A percentile compares a stretch with the other conserved stretches of the same genome.
Conservation (phyloP, 208 protist genomes). For the Zelonia costaricensis region DNA sequence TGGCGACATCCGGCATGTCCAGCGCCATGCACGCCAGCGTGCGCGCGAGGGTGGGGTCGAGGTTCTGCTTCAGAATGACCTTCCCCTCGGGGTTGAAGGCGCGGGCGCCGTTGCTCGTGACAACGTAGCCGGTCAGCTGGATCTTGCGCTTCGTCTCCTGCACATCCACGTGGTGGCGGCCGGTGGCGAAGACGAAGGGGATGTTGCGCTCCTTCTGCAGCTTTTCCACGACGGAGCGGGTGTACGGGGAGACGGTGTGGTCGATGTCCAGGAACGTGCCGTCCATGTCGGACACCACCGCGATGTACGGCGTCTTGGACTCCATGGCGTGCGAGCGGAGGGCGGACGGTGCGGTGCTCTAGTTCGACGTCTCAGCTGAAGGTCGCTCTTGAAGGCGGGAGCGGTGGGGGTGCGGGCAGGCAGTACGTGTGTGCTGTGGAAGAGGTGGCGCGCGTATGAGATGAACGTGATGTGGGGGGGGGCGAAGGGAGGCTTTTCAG, state of each 20-base stretch:
- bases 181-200: constrained; percentile 50
- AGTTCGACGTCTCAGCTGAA: no score
- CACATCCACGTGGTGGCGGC: constrained; percentile 48
- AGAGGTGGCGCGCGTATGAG: no score
- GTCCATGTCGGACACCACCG: constrained; percentile 54
- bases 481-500: no score
- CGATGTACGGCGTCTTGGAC: constrained; percentile 21
- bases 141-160: constrained; percentile 35
- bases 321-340: no score
- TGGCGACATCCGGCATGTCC: constrained; percentile 24
- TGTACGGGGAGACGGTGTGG: constrained; percentile 31
- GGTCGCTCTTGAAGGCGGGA: no score
- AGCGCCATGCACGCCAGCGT: constrained; percentile 23
- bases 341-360: no score
- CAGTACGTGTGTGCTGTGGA: no score
- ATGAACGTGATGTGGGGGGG: no score
- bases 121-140: constrained; percentile 35
- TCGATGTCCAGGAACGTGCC: constrained; percentile 44
- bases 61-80: constrained; percentile 37
- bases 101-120: constrained; percentile 55
- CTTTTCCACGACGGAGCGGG: constrained; percentile 19
- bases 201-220: constrained; percentile 19
- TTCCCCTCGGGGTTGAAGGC: constrained; percentile 33
- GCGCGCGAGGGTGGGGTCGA: constrained; percentile 30
- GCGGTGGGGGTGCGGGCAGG: no score